phyloP scores from a whole-genome alignment of 306 rosid species.

The Ceratonia siliqua region DNA sequence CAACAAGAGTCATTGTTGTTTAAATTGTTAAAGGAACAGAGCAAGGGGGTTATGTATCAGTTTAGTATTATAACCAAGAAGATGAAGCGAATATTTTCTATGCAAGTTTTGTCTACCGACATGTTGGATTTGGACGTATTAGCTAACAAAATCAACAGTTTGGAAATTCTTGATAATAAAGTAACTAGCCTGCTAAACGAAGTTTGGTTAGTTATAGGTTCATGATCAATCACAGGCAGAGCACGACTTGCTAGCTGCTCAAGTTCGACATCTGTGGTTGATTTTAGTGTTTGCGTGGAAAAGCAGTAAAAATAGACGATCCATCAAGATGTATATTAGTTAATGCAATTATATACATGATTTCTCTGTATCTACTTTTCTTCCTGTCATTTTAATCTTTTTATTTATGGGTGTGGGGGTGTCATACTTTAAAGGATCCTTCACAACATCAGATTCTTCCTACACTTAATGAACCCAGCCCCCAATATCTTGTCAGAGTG shows the following conservation, averaged over 20 bases:
- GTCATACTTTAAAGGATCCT: conserved; percentile 8
- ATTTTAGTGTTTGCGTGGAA: conserved; percentile 3
- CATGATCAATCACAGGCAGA: neutral
- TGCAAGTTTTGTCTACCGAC: too few species aligned
- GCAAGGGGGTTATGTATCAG: too few species aligned
- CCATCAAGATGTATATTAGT: conserved; percentile 17
- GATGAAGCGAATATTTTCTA: neutral
- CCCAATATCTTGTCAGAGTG: conserved; percentile 32
- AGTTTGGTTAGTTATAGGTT: neutral
- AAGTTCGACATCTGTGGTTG: conserved; percentile 16
- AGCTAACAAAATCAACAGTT: neutral
- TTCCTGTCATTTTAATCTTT: conserved; percentile 28
- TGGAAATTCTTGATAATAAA: neutral
- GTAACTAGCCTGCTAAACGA: neutral
- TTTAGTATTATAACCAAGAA: too few species aligned
- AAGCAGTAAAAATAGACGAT: neutral
- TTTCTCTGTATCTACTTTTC: conserved; percentile 20
- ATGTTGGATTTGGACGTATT: conserved; percentile 29
- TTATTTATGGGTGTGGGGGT: conserved; percentile 3
- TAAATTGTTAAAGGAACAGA: too few species aligned
- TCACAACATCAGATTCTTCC: conserved; percentile 41
- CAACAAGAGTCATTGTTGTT: too few species aligned
- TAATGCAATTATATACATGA: conserved; percentile 22
- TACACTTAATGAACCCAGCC: conserved; percentile 38
- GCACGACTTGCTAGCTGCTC: neutral